A percentile compares a stretch with the other conserved stretches of the same genome.
Evolutionary conservation across 805 yeast genomes (phyloP).

Genomic region (Sungouiella thailandica): DNA sequence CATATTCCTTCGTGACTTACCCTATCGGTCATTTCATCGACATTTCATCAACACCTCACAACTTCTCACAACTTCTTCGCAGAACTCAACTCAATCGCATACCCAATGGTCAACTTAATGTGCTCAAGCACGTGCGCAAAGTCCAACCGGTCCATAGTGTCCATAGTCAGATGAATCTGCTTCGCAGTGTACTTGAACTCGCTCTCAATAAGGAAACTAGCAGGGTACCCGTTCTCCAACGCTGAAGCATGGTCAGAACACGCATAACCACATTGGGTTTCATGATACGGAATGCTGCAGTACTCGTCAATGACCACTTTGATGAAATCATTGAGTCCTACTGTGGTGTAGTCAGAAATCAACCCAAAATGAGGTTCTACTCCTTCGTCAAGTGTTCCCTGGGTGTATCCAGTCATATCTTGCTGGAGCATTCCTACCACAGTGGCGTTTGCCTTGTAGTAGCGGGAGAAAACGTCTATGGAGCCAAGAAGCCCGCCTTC

Average conservation of each 20-base stretch:
- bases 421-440: constrained; percentile 88
- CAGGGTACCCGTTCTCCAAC: constrained; percentile 74
- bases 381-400: constrained; percentile 44
- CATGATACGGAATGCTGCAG: constrained; percentile 63
- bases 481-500: constrained; percentile 91
- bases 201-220: constrained; percentile 77
- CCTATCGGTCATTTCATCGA: no score
- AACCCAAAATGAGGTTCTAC: constrained; percentile 72
- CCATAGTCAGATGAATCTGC: constrained; percentile 71
- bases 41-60: no score
- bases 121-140: constrained; percentile 79
- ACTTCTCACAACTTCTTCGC: constrained; percentile 12
- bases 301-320: constrained; percentile 58
- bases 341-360: constrained; percentile 63
- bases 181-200: constrained; percentile 60
- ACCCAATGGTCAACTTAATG: constrained; percentile 70
- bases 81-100: constrained; percentile 55
- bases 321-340: constrained; percentile 52
- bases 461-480: constrained; percentile 62
- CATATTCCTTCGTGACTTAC: no score
- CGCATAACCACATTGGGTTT: constrained; percentile 83
- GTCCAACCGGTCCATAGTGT: constrained; percentile 76
- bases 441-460: constrained; percentile 37
- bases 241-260: constrained; percentile 94
- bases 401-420: constrained; percentile 86